These are phyloP conservation scores for Claviceps cyperi DNA, from an alignment of 2,329 filamentous ascomycete genomes.

Conservation along the genomic window DNA sequence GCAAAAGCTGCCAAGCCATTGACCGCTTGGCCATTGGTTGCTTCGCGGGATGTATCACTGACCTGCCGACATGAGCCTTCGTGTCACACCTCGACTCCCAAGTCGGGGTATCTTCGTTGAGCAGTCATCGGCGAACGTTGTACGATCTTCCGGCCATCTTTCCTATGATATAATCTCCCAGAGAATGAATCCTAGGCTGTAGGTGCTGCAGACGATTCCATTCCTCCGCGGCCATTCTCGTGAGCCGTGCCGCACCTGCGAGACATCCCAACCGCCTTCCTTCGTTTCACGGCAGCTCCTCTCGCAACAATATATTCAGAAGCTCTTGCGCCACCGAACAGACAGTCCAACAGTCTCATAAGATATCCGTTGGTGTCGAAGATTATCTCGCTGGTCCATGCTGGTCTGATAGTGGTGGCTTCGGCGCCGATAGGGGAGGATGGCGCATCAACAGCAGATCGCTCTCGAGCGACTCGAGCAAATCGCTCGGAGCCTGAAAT, in stretches of 20 bases:
- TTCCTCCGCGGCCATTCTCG: conserved; percentile 1
- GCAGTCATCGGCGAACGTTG: neutral
- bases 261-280: conserved; percentile 4
- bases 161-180: neutral
- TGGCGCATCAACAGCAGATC: conserved; percentile 34
- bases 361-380: neutral
- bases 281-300: neutral
- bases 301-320: neutral
- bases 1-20: neutral
- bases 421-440: conserved; percentile 16
- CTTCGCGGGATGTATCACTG: neutral
- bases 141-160: neutral
- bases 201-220: neutral
- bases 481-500: conserved; percentile 39
- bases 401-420: conserved; percentile 10
- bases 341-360: neutral
- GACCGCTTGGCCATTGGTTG: neutral
- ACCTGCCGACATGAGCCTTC: neutral
- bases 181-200: neutral
- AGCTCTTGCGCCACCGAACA: neutral
- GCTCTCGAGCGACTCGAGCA: conserved; percentile 41
- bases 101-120: neutral
- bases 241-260: conserved; percentile 1
- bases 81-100: neutral
- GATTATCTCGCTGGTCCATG: conserved; percentile 13